These are phyloP conservation scores for Cryptococcus neoformans DNA, from an alignment of 1,284 basidiomycete genomes.

Conservation along the genomic window DNA sequence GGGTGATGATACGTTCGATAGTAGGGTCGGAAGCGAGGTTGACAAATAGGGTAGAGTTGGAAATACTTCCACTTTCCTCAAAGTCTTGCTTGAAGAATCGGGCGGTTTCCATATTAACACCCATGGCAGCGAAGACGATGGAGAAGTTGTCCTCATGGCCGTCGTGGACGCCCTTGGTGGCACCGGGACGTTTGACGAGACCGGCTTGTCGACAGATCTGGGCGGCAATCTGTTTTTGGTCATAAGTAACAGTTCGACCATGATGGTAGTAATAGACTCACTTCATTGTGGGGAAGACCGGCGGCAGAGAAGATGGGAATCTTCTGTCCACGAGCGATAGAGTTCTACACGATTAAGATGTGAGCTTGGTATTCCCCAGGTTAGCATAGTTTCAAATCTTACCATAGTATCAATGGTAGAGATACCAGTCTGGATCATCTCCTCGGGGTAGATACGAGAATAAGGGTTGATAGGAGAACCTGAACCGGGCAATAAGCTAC, in stretches of 20 bases:
- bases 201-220: constrained; percentile 99
- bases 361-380: neutral
- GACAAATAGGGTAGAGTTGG: constrained; percentile 97
- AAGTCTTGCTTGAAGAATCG: constrained; percentile 99
- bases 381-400: constrained; percentile 7
- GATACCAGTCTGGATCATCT: constrained; percentile 99
- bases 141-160: constrained; percentile 99
- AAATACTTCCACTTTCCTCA: constrained; percentile 96
- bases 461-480: constrained; percentile 99
- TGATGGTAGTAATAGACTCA: constrained; percentile 42
- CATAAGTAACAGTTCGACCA: neutral
- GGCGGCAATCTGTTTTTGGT: constrained; percentile 75
- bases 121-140: constrained; percentile 99
- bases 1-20: constrained; percentile 99
- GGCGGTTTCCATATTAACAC: constrained; percentile 99
- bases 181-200: constrained; percentile 79
- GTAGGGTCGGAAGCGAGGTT: constrained; percentile 99
- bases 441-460: constrained; percentile 99
- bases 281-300: constrained; percentile 96
- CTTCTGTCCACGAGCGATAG: constrained; percentile 99
- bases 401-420: constrained; percentile 96
- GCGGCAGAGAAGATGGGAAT: constrained; percentile 99
- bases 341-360: constrained; percentile 57
- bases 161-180: constrained; percentile 93
- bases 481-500: constrained; percentile 42